These are phyloP conservation scores for Debaryomyces sp. DNA, from an alignment of 1,139 yeast species.

Conservation along the genomic window DNA sequence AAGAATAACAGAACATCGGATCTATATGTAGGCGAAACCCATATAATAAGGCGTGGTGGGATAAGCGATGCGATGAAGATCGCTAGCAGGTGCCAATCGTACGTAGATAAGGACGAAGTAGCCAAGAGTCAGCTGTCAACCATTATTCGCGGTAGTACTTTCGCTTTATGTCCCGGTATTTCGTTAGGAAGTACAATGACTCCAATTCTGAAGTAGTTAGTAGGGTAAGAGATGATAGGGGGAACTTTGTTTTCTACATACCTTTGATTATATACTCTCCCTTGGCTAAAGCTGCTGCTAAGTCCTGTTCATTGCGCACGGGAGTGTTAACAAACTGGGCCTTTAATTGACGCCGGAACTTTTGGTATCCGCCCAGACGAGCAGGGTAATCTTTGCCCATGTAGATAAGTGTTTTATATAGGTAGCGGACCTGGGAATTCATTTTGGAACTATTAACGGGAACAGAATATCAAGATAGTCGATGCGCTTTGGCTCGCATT, in stretches of 20 bases:
- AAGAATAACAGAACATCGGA: background rate
- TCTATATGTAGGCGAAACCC: background rate
- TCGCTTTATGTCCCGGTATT: constrained; percentile 38
- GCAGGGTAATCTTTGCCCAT: constrained; percentile 42
- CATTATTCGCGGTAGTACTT: constrained; percentile 21
- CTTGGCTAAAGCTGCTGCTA: constrained; percentile 28
- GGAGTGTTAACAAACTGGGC: constrained; percentile 21
- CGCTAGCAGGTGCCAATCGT: background rate
- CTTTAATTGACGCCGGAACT: constrained; percentile 25
- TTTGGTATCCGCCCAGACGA: constrained; percentile 31
- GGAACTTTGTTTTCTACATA: constrained; percentile 12
- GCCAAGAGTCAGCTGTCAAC: background rate
- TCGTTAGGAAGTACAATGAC: constrained; percentile 30
- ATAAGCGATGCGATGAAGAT: background rate
- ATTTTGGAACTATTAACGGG: constrained; percentile 16
- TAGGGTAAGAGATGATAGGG: background rate
- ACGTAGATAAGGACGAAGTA: background rate
- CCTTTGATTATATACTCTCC: constrained; percentile 37
- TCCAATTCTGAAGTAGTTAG: constrained; percentile 26
- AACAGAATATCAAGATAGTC: background rate
- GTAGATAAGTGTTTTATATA: constrained; percentile 34
- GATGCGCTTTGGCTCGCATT: background rate
- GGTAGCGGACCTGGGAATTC: constrained; percentile 34
- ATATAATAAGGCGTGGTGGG: background rate
- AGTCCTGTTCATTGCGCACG: constrained; percentile 17